Base-by-base conservation (phyloP, 2,329 filamentous ascomycete species). In the Drechslerella coelobrocha region DNA sequence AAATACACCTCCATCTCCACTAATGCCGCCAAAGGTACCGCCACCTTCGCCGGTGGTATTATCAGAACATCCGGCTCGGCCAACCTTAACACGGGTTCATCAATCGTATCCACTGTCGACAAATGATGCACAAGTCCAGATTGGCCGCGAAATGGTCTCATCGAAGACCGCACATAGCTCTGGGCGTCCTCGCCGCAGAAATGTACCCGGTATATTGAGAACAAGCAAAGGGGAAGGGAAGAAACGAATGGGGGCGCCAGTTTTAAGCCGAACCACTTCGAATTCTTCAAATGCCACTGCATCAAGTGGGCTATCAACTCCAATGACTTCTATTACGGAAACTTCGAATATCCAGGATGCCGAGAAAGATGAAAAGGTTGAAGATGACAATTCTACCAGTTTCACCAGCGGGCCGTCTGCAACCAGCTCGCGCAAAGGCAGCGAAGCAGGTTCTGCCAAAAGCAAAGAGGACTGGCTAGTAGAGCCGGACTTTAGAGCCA, bases 401-500 rank as follows among this genome's bases (percentile, higher is more conserved):
- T 26, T 59, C 7, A 29, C 53, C 19, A 71, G 66, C 34, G 53
- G 19, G 24, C 47, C 17, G 10, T 63, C 66, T 12, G 53, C 17
- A n/a, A 37, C 1, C 19, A 71, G 66, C 51, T 19, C 68, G 19
- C 45, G 31, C n/a, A 61, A 55, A 27, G 23, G 23, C 19, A 61
- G 68, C 59, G 51, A 66, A 27, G 61, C 34, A n/a, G 68, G 61
- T 17, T 65, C 68, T n/a, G 48, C 54, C 14, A 72, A 72, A 24
- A 66, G 61, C 26, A 72, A 66, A 21, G 61, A 66, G 27, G 73
- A 68, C 41, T 76, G 74, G 74, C 54, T 76, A 23, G 74, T 76
- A 12, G 74, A 76, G 47, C 74, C 74, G 7, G 74, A 75, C 52
- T 76, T 76, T 50, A 69, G 74, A 51, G 73, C 73, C 17, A 75